Evolutionary conservation across 352 stramenopile species (phyloP).

Genomic region (Phytophthora melonis): DNA sequence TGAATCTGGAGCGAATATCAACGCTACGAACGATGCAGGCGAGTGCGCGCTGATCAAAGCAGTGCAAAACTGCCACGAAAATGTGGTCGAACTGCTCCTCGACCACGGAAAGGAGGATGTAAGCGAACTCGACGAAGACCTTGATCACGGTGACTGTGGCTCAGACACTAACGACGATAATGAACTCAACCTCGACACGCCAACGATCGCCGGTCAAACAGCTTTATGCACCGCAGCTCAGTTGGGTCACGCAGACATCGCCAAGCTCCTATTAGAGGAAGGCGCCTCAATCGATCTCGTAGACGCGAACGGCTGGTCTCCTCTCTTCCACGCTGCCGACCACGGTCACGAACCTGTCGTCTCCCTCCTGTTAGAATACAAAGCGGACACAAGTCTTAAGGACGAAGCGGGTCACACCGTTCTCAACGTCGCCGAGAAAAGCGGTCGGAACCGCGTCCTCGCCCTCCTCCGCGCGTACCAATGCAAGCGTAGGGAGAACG

Average conservation of each 20-base stretch:
- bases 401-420: background rate
- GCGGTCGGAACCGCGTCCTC: background rate
- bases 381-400: background rate
- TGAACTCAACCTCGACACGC: background rate
- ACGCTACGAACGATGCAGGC: constrained; percentile 5
- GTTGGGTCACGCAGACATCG: background rate
- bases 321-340: constrained; percentile 6
- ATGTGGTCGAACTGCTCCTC: background rate
- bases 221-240: background rate
- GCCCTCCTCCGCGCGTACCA: constrained; percentile 1
- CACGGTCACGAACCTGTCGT: background rate
- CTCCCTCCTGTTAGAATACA: background rate
- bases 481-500: background rate
- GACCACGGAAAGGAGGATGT: background rate
- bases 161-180: background rate
- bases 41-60: constrained; percentile 1
- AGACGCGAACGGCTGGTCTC: background rate
- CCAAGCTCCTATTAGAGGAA: background rate
- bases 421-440: constrained; percentile 2
- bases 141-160: background rate
- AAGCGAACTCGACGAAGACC: background rate
- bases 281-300: background rate
- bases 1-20: background rate
- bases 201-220: background rate
- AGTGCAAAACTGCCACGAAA: background rate